Evolutionary conservation across 75 land plant genomes (phyloP).

Genomic region (Adiantum capillusveneris): DNA sequence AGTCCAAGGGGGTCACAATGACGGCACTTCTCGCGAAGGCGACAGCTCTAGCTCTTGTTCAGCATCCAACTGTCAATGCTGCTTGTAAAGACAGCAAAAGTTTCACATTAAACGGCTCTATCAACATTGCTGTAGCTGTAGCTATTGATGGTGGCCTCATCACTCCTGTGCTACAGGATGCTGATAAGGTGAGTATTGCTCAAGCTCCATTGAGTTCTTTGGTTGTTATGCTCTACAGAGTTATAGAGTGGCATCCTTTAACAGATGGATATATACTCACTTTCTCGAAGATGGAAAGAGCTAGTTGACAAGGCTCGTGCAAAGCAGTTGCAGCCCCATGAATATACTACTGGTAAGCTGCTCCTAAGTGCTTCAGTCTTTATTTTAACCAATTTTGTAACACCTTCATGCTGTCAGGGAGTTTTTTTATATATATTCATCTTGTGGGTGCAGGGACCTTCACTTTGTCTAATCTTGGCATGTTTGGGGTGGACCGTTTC

Average conservation of each 20-base stretch:
- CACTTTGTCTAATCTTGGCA: slow-evolving; percentile 94
- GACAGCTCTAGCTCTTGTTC: slow-evolving; percentile 79
- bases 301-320: slow-evolving; percentile 85
- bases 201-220: too few relatives aligned
- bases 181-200: slow-evolving; percentile 66
- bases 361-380: neutral
- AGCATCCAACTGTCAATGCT: slow-evolving; percentile 89
- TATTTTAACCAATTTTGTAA: too few relatives aligned
- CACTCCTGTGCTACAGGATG: slow-evolving; percentile 95
- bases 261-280: slow-evolving; percentile 79
- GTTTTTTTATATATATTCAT: neutral
- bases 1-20: slow-evolving; percentile 98
- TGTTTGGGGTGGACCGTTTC: slow-evolving; percentile 99
- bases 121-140: slow-evolving; percentile 97
- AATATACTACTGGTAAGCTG: slow-evolving; percentile 78
- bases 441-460: slow-evolving; percentile 63
- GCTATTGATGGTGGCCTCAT: slow-evolving; percentile 96
- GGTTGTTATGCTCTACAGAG: too few relatives aligned
- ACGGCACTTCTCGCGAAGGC: slow-evolving; percentile 95
- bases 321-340: slow-evolving; percentile 88
- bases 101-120: slow-evolving; percentile 66
- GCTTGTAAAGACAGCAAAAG: slow-evolving; percentile 95
- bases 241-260: too few relatives aligned
- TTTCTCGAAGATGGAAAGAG: slow-evolving; percentile 92
- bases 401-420: too few relatives aligned